Evolutionary conservation across 805 yeast species (phyloP), one percentile per base, ranked within the genome.

Genomic region (Zygosaccharomyces kombuchaensis): DNA sequence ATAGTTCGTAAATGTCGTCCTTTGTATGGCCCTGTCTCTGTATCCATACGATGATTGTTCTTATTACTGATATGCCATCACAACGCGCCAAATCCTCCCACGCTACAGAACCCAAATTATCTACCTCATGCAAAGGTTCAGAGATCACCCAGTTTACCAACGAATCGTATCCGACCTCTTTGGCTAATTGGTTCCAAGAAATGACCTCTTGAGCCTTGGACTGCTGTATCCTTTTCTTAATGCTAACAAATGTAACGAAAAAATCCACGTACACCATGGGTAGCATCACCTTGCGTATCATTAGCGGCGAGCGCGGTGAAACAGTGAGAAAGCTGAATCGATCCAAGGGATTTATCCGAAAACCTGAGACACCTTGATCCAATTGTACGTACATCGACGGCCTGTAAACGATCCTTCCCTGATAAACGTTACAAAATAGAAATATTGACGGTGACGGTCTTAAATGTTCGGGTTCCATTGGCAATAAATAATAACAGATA

Each of bases 221-320:
- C 14, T 36, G 44, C 31, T 52, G 54, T 5, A 51, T 43, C 19
- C 42, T 43, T 25, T 45, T 39, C 34, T 59, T 60, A 23, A 53
- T 35, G 6, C 40, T 40, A 14, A 51, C 49, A 36, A 51, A 50
- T 16, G 56, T 44, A 23, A 46, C 37, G 19, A 58, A 50, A 45
- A 55, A 62, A 12, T 50, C 46, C 16, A 55, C 50, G 37, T 49
- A 62, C 1, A 46, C 41, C 43, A 43, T 41, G 6, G 63, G 56
- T 12, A 62, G 21, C 29, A 51, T 47, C 6, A 60, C 45, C 40
- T 89, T 91, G 71, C 77, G 96, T 49, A 85, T 89, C 46, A 87
- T 86, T 7, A 82, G 86, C 51, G 96, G 96, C 2, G 88, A 93
- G 1, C 95, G 85, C 56, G 96, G 89, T 66, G 75, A 85, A 49